A percentile compares a stretch with the other conserved stretches of the same genome.
These are phyloP conservation scores for Euphorbia lathyris DNA, from an alignment of 345 rosid species.

Conservation along the genomic window DNA sequence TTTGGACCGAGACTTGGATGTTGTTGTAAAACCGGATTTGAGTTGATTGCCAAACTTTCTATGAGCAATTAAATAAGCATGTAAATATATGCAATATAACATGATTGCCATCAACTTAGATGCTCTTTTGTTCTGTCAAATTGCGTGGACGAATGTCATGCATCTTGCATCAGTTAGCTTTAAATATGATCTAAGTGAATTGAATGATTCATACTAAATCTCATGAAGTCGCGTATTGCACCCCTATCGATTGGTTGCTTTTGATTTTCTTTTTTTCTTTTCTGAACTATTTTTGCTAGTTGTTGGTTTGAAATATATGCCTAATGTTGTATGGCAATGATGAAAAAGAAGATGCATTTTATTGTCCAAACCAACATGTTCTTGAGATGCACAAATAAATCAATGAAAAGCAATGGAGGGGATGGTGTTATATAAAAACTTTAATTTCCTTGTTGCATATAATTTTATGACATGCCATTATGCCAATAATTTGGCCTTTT, in stretches of 20 bases:
- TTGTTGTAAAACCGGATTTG: not conserved
- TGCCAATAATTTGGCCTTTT: too few species aligned
- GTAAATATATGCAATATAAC: not conserved
- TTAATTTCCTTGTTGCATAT: too few species aligned
- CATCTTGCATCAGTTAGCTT: not conserved
- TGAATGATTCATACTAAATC: not conserved
- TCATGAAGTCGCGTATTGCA: not conserved
- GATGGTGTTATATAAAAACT: too few species aligned
- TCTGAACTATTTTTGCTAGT: too few species aligned
- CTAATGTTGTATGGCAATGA: not conserved
- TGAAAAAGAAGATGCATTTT: too few species aligned
- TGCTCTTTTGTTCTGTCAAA: not conserved
- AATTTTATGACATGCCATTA: too few species aligned
- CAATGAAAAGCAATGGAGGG: too few species aligned
- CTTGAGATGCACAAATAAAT: too few species aligned
- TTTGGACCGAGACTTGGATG: not conserved
- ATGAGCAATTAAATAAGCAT: not conserved
- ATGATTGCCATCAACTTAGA: not conserved
- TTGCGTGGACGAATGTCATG: conserved; percentile 1
- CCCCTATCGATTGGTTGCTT: too few species aligned
- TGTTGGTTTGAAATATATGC: not conserved
- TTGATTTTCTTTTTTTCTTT: too few species aligned
- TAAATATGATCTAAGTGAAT: not conserved
- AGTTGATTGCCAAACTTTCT: not conserved
- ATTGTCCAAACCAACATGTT: too few species aligned